A percentile compares a stretch with the other conserved stretches of the same genome.
phyloP scores from a whole-genome alignment of 2,329 filamentous ascomycete genomes.

The Pseudogymnoascus sp. region DNA sequence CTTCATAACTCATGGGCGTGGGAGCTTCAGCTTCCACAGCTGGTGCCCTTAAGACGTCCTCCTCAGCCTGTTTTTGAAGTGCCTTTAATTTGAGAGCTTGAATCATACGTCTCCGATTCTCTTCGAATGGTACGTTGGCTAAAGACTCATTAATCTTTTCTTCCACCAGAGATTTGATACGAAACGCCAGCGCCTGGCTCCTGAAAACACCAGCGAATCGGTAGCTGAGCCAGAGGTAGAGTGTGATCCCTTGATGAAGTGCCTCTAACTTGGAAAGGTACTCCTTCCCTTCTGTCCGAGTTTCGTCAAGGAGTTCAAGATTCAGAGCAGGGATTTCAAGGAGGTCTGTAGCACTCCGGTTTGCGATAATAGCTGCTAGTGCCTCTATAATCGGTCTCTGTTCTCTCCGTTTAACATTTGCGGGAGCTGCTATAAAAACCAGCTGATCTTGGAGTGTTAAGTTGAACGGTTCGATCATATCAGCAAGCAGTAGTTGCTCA shows the following conservation, averaged over 20 bases:
- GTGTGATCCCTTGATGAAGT: slow-evolving; percentile 71
- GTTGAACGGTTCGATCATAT: slow-evolving; percentile 62
- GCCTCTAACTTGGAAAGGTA: slow-evolving; percentile 61
- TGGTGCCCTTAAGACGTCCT: background rate
- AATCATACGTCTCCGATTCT: background rate
- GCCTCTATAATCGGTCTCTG: slow-evolving; percentile 46
- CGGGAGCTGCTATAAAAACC: slow-evolving; percentile 64
- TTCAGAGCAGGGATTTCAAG: slow-evolving; percentile 63
- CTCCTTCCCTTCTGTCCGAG: slow-evolving; percentile 30
- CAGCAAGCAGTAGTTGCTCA: slow-evolving; percentile 56
- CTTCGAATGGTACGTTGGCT: slow-evolving; percentile 8
- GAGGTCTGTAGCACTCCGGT: slow-evolving; percentile 57
- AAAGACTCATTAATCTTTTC: slow-evolving; percentile 47
- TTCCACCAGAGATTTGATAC: slow-evolving; percentile 72
- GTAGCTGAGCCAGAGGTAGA: slow-evolving; percentile 91
- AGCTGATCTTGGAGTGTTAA: slow-evolving; percentile 68
- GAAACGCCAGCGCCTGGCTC: slow-evolving; percentile 64
- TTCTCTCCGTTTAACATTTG: slow-evolving; percentile 42
- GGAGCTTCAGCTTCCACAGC: background rate
- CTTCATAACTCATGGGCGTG: slow-evolving; percentile 1
- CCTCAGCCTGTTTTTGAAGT: background rate
- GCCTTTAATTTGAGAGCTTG: slow-evolving; percentile 1
- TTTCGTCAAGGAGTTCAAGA: slow-evolving; percentile 61
- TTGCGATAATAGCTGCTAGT: slow-evolving; percentile 61
- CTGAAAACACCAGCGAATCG: slow-evolving; percentile 74